These are phyloP conservation scores for Sphagnurus paluster DNA, from an alignment of 1,284 basidiomycete genomes.

Conservation along the genomic window DNA sequence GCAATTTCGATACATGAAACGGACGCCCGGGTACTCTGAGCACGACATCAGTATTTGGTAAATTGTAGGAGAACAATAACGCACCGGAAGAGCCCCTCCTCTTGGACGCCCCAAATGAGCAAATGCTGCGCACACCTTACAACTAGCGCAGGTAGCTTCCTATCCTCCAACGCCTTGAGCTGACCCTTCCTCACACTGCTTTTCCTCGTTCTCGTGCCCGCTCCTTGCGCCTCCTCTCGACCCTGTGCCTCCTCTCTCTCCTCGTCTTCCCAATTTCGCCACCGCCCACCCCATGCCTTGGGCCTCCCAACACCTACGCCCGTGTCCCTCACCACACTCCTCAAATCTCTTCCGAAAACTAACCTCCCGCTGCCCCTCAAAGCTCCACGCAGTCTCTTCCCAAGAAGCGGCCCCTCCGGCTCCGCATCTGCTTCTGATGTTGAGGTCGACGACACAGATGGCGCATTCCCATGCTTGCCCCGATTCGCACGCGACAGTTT, in stretches of 20 bases:
- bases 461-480: constrained; percentile 55
- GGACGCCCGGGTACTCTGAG: constrained; percentile 65
- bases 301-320: constrained; percentile 29
- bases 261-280: constrained; percentile 23
- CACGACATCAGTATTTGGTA: background rate
- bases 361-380: constrained; percentile 45
- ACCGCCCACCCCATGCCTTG: constrained; percentile 23
- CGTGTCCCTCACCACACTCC: constrained; percentile 60
- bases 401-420: constrained; percentile 50
- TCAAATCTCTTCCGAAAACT: constrained; percentile 66
- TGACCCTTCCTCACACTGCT: constrained; percentile 26
- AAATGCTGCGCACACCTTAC: constrained; percentile 81
- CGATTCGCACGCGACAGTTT: constrained; percentile 22
- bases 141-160: constrained; percentile 70
- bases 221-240: constrained; percentile 14
- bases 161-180: constrained; percentile 46
- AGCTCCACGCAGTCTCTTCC: constrained; percentile 55
- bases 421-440: constrained; percentile 54
- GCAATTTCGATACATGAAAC: constrained; percentile 71
- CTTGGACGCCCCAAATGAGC: constrained; percentile 75
- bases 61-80: constrained; percentile 37
- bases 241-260: constrained; percentile 15
- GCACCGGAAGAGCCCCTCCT: constrained; percentile 83
- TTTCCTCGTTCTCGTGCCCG: constrained; percentile 18
- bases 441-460: constrained; percentile 54